Conservation (phyloP, 2,329 filamentous ascomycete genomes). For the Ophiostoma populinum region DNA sequence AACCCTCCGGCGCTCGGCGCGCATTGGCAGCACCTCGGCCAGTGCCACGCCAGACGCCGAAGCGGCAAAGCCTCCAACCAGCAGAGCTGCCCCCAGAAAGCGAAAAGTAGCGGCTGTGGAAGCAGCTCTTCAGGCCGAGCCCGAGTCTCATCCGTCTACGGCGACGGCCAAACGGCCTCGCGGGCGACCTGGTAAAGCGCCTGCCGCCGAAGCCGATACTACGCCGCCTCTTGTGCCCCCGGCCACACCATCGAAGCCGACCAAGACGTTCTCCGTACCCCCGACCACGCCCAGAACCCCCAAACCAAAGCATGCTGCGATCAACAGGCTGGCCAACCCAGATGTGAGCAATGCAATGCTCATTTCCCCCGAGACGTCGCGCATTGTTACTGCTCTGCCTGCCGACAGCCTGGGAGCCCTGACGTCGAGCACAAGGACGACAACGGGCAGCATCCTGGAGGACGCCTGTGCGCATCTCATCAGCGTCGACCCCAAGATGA, state of each 20-base stretch:
- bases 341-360: constrained; percentile 51
- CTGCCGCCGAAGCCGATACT: not conserved
- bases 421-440: constrained; percentile 22
- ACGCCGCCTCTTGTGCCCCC: constrained; percentile 18
- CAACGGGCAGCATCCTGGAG: constrained; percentile 56
- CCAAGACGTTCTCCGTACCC: constrained; percentile 15
- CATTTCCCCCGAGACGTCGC: constrained; percentile 52
- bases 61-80: not conserved
- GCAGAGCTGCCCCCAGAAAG: no score
- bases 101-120: not conserved
- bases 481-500: constrained; percentile 53
- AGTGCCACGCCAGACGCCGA: no score
- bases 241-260: constrained; percentile 26
- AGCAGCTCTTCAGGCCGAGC: not conserved
- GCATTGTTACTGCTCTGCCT: constrained; percentile 31
- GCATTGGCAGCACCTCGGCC: no score
- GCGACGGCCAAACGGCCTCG: no score
- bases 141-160: no score
- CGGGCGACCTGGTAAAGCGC: no score
- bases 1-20: no score
- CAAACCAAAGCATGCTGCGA: constrained; percentile 22
- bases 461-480: constrained; percentile 62
- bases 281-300: constrained; percentile 17
- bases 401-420: constrained; percentile 26
- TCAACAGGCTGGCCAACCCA: constrained; percentile 43